Conservation (phyloP, 2,329 filamentous ascomycete species). For the Calonectria naviculata region DNA sequence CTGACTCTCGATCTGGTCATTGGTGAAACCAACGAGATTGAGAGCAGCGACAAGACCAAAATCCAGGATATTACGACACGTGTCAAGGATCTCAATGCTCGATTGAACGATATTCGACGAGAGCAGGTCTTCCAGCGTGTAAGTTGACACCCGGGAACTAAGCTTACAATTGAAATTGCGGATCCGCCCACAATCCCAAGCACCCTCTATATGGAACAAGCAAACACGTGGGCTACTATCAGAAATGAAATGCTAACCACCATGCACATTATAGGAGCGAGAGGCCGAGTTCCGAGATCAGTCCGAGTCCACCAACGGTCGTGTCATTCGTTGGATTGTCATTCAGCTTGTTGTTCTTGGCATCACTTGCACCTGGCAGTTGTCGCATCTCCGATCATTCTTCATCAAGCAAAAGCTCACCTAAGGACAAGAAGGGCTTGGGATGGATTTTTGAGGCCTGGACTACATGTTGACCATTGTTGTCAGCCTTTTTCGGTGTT, state of each 20-base stretch:
- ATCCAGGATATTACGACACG: conserved; percentile 89
- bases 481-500: conserved; percentile 21
- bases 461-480: conserved; percentile 15
- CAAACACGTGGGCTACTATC: neutral
- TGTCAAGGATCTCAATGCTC: conserved; percentile 87
- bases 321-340: conserved; percentile 93
- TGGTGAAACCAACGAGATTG: conserved; percentile 93
- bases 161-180: neutral
- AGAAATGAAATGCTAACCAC: conserved; percentile 18
- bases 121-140: conserved; percentile 98
- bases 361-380: conserved; percentile 94
- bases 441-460: conserved; percentile 11
- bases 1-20: conserved; percentile 91
- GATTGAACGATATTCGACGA: conserved; percentile 87
- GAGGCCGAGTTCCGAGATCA: conserved; percentile 99
- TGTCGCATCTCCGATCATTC: conserved; percentile 94
- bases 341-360: conserved; percentile 89
- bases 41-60: conserved; percentile 93
- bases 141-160: conserved; percentile 43
- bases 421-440: conserved; percentile 55
- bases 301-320: conserved; percentile 90
- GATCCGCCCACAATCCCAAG: neutral
- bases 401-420: conserved; percentile 99
- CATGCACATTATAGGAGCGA: conserved; percentile 74
- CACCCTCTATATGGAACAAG: neutral